Base-by-base conservation (phyloP, 2,329 filamentous ascomycete species). In the Ceratocystis smalleyi region DNA sequence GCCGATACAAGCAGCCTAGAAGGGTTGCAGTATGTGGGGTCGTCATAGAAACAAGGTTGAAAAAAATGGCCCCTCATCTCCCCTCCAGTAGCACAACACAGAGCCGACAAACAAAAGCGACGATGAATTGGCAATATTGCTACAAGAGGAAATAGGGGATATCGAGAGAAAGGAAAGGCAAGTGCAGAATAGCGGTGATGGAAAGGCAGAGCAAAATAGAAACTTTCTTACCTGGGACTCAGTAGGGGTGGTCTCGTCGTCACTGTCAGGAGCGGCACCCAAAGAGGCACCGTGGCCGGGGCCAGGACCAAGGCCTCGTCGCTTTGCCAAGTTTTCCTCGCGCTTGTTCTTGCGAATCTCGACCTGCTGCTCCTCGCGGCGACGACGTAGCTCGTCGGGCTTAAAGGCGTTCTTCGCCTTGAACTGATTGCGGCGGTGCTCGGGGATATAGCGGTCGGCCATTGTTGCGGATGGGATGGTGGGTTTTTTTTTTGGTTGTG, bases 401-500 rank as follows among this genome's bases (percentile, higher is more conserved):
- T 96, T 96, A 83, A 99, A 97, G 73, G 90, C 90, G 78, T 89
- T 92, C 84, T 96, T 96, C 64, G 94, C 94, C 87, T 99, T 99
- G 86, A 96, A 99, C 80, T 96, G 91, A 70, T 90, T 96, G 75
- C 94, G 91, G 77, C 94, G 91, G 82, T 99, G 94, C 81, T 99
- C 94, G 76, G 94, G 94, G 74, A 99, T 99, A 81, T 96, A 99
- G 73, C 94, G 89, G 77, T 99, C 94, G 77, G 94, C 88, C 94
- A 99, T 99, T 79, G 72, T 86, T 74, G 74, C 74, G 43, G 74
- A 65, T 73, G 70, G 69, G 66, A 69, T 61, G 69, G 45, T 69
- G 66, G 27, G 27, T 27, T 62, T 49, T 51, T 51, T 24, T 51
- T 51, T 10, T 22, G 47, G 22, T 22, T 10, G 47, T 51, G 47